Base-by-base conservation (phyloP, 768 basidiomycete species). In the Suillus weaverae region DNA sequence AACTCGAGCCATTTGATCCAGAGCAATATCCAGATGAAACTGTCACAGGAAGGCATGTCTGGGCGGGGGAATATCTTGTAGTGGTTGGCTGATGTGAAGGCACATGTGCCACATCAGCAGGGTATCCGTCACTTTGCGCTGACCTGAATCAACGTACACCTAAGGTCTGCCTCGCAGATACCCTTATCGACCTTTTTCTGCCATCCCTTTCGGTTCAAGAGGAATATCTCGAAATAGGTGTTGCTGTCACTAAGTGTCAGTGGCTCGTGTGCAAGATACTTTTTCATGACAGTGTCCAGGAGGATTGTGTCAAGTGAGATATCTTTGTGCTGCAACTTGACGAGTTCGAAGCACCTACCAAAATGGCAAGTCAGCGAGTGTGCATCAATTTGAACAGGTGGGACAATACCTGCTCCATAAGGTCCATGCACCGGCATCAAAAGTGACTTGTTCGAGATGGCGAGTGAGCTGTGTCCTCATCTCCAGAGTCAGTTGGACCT, bases 321-420 rank as follows among this genome's bases (percentile, higher is more conserved):
- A 39, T 79, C 67, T 2, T 66, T 53, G 4, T 61, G 14, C 41
- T 73, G 68, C 3, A 80, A 33, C 10, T 70, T 66, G 16, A 74
- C 63, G 3, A 73, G 64, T 62, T 80, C 75, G 35, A 74, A 77
- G 64, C 74, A 74, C 48, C 77, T 80, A 13, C 38, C 38, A 39
- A 36, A 36, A 36, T 36, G 11, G 36, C 1, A 36, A 36, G 36
- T 36, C 9, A 36, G 36, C 0, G 36, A 36, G 36, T 11, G 36
- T 10, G 11, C 36, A 36, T 36, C 36, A 36, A 36, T 36, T 36
- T 36, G 1, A 10, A 10, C 36, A 36, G 36, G 36, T 0, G 2
- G 36, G 36, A 36, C 36, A 36, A 36, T 11, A 36, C 36, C 36
- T 11, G 36, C 36, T 36, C 36, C 36, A 36, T 36, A 36, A 36